These are phyloP conservation scores for Coemansia sp. DNA, from an alignment of 192 early-diverging fungal genomes.

Conservation along the genomic window DNA sequence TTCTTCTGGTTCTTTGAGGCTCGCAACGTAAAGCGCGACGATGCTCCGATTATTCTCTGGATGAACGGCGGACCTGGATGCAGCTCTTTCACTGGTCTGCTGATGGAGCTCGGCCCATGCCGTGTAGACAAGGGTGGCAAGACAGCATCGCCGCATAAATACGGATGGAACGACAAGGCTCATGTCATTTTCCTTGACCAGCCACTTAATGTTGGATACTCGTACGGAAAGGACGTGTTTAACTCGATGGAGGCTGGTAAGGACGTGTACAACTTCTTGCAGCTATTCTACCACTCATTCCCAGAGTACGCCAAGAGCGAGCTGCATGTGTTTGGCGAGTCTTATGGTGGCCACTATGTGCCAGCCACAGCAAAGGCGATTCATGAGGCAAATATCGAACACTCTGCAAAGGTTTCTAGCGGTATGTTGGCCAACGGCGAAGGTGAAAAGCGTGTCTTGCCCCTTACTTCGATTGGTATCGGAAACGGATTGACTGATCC, in stretches of 20 bases:
- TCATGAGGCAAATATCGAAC: slow-evolving; percentile 68
- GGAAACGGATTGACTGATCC: slow-evolving; percentile 94
- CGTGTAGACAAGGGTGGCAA: slow-evolving; percentile 74
- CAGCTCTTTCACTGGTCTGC: slow-evolving; percentile 70
- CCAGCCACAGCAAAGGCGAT: slow-evolving; percentile 86
- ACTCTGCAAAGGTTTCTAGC: slow-evolving; percentile 18
- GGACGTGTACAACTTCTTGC: slow-evolving; percentile 90
- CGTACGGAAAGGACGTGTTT: slow-evolving; percentile 71
- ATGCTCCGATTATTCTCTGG: slow-evolving; percentile 77
- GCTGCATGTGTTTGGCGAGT: slow-evolving; percentile 90
- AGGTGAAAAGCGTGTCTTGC: slow-evolving; percentile 57
- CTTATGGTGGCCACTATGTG: slow-evolving; percentile 89
- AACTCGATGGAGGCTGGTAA: slow-evolving; percentile 75
- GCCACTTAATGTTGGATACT: slow-evolving; percentile 91
- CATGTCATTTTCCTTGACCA: slow-evolving; percentile 85
- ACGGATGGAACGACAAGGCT: slow-evolving; percentile 91
- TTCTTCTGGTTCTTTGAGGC: slow-evolving; percentile 99
- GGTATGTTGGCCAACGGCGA: slow-evolving; percentile 25
- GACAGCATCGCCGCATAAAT: slow-evolving; percentile 61
- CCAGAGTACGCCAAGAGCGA: slow-evolving; percentile 72
- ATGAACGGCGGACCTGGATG: slow-evolving; percentile 87
- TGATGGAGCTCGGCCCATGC: slow-evolving; percentile 89
- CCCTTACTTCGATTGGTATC: slow-evolving; percentile 74
- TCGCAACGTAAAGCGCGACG: slow-evolving; percentile 58
- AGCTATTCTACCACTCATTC: slow-evolving; percentile 86